Conservation (phyloP, 2,329 filamentous ascomycete genomes). For the Cladosporium sp. region DNA sequence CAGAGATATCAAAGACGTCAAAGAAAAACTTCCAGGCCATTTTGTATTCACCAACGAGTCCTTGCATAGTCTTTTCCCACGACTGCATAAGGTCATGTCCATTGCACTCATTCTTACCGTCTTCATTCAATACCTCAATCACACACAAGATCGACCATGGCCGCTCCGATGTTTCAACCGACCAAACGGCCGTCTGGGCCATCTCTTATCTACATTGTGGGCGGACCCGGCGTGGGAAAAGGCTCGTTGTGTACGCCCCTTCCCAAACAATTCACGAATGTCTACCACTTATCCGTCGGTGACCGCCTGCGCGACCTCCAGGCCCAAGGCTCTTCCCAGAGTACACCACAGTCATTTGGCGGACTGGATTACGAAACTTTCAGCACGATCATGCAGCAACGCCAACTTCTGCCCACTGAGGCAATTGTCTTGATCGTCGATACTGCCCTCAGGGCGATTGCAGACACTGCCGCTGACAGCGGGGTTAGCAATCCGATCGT, state of each 20-base stretch:
- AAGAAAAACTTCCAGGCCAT: background rate
- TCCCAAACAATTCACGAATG: conserved; percentile 21
- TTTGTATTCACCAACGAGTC: background rate
- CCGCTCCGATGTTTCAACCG: too few relatives aligned
- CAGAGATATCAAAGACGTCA: background rate
- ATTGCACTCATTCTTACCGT: background rate
- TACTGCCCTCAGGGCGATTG: conserved; percentile 15
- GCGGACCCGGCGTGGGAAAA: conserved; percentile 38
- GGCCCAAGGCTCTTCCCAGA: background rate
- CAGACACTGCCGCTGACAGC: background rate
- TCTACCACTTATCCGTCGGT: conserved; percentile 34
- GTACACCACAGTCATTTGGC: background rate
- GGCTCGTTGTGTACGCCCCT: conserved; percentile 34
- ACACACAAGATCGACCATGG: too few relatives aligned
- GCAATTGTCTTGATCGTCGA: conserved; percentile 20
- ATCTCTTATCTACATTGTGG: conserved; percentile 22
- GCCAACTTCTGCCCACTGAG: background rate
- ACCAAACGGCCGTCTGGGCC: background rate
- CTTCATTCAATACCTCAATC: background rate
- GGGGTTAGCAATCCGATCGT: background rate
- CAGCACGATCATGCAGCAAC: conserved; percentile 15
- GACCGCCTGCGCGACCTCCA: conserved; percentile 28
- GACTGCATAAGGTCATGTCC: background rate
- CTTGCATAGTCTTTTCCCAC: too few relatives aligned
- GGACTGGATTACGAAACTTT: conserved; percentile 15